Evolutionary conservation across 176 grass and related monocot species (phyloP), one percentile per base, ranked within the genome.

Genomic region (Neostapfia colusana): DNA sequence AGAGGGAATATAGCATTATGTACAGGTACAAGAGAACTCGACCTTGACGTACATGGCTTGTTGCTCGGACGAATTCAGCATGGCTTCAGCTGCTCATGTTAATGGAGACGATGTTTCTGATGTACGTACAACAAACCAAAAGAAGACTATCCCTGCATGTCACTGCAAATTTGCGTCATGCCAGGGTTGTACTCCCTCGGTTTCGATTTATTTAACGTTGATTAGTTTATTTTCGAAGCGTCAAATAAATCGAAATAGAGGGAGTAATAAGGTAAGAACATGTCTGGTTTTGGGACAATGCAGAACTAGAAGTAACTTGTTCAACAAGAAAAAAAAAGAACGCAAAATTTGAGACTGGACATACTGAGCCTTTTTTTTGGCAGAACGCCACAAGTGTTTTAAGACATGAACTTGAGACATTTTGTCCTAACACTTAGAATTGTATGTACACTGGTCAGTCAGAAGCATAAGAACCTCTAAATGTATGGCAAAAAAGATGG

Each of bases 381-480:
- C 2, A 41, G 39, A 8, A 54, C 18, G 20, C 50, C 50, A 54
- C 5, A n/a, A 54, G 6, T n/a, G n/a, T n/a, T n/a, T n/a, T n/a
- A n/a, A n/a, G n/a, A n/a, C n/a, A n/a, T n/a, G n/a, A 54, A 8
- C 10, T 56, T 16, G 25, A 45, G 2, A 28, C 9, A n/a, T 61
- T 26, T 68, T 49, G 34, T 65, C 40, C 67, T 2, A 69, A 38
- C 50, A 83, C 69, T 69, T 46, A 41, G 1, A 75, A 51, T 10
- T 75, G 54, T 83, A 69, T 76, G 50, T 75, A 75, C 8, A 67
- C 60, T 23, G 24, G 40, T 76, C 63, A 49, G 81, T 76, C 14
- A 28, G 2, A 38, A 59, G 24, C 60, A 66, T 14, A 72, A 51
- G 57, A 48, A 71, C 43, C 41, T 31, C 56, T 51, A 69, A 18